phyloP scores from a whole-genome alignment of 495 filamentous ascomycete species.

The Bacidia rubella region DNA sequence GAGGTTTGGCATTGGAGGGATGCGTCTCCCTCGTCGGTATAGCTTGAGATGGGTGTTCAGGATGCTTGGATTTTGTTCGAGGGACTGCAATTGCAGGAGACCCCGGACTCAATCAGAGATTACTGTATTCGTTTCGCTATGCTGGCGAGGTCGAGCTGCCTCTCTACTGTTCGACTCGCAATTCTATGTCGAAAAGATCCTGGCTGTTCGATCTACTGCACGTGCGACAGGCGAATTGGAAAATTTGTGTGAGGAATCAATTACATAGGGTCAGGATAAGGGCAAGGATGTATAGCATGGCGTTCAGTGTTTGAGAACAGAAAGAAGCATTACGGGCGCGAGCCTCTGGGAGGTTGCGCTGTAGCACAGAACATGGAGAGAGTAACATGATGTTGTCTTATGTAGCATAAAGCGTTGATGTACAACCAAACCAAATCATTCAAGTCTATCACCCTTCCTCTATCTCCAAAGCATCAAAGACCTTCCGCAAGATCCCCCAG shows the following conservation, averaged over 20 bases:
- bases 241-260: not conserved
- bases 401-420: not conserved
- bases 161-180: too few species aligned
- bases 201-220: too few species aligned
- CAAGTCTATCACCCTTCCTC: not conserved
- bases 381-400: not conserved
- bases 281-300: not conserved
- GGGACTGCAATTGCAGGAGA: not conserved
- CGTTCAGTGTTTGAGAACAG: not conserved
- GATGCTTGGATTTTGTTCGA: not conserved
- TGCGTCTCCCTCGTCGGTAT: not conserved
- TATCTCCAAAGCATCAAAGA: constrained; percentile 15
- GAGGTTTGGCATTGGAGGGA: not conserved
- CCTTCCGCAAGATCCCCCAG: constrained; percentile 53
- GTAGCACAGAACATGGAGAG: not conserved
- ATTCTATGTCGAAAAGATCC: too few species aligned
- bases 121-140: not conserved
- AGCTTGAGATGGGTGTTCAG: not conserved
- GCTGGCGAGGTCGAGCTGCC: not conserved
- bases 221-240: too few species aligned
- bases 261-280: not conserved
- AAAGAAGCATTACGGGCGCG: not conserved
- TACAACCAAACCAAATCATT: not conserved
- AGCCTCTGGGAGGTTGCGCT: not conserved
- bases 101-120: not conserved